Conservation (phyloP, 1,284 basidiomycete genomes). For the Volvariella volvacea region DNA sequence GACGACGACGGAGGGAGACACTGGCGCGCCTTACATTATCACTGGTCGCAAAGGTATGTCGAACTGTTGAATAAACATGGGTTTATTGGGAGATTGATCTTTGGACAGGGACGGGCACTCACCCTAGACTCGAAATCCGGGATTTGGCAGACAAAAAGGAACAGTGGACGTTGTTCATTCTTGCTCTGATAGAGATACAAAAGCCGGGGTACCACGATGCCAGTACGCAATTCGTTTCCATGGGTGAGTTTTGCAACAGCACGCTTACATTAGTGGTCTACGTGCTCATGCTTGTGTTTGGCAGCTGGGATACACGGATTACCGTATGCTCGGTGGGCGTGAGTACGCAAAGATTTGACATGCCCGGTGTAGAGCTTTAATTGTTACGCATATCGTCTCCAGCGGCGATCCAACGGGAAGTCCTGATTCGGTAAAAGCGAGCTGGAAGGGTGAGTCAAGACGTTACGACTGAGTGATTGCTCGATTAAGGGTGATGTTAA, state of each 20-base stretch:
- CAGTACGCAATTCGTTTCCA: not conserved
- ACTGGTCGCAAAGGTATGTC: not conserved
- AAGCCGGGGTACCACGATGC: not conserved
- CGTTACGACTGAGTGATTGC: not conserved
- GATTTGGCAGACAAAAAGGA: not conserved
- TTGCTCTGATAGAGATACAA: not conserved
- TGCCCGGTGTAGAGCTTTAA: not conserved
- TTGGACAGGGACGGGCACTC: not conserved
- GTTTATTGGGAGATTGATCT: not conserved
- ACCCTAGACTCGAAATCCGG: not conserved
- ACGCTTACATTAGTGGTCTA: not conserved
- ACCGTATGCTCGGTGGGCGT: not conserved
- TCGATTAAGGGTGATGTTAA: too few relatives aligned
- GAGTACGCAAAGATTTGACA: too few relatives aligned
- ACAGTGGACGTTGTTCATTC: not conserved
- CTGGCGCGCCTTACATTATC: not conserved
- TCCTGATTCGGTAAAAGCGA: not conserved
- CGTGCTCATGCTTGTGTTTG: not conserved
- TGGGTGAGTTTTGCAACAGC: not conserved
- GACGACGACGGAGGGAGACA: too few relatives aligned
- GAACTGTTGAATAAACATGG: not conserved
- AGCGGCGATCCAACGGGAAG: not conserved
- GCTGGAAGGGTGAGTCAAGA: not conserved
- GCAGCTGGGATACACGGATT: conserved; percentile 1
- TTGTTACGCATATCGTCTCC: not conserved